Conservation (phyloP, 2,329 filamentous ascomycete species). For the Pestalotiopsis sp. region DNA sequence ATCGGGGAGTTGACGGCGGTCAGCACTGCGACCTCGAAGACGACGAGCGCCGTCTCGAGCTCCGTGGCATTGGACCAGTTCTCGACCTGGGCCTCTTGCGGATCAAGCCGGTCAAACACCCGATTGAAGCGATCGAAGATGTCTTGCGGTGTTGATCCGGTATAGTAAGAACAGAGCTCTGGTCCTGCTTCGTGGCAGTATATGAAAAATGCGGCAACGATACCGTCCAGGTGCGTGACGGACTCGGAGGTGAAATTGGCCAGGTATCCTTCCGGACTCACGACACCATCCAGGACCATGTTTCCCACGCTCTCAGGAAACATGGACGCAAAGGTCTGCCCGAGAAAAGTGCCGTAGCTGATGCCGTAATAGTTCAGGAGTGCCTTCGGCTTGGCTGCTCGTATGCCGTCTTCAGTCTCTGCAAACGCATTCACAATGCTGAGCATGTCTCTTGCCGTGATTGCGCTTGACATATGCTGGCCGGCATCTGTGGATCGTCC, state of each 20-base stretch:
- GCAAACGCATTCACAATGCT: conserved; percentile 21
- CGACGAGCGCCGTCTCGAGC: conserved; percentile 16
- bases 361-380: conserved; percentile 47
- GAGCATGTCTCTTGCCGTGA: conserved; percentile 26
- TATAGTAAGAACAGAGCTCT: conserved; percentile 39
- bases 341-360: conserved; percentile 47
- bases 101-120: conserved; percentile 22
- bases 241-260: conserved; percentile 39
- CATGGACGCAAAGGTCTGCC: conserved; percentile 42
- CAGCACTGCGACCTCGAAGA: conserved; percentile 15
- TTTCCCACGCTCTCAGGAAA: conserved; percentile 38
- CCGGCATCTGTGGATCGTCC: conserved; percentile 12
- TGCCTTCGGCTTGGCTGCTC: conserved; percentile 18
- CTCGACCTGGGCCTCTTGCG: conserved; percentile 17
- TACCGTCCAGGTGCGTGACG: conserved; percentile 45
- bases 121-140: conserved; percentile 33
- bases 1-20: conserved; percentile 4
- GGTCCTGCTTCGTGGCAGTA: conserved; percentile 45
- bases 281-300: conserved; percentile 48
- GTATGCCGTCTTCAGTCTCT: conserved; percentile 14
- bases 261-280: conserved; percentile 41
- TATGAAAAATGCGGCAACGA: conserved; percentile 44
- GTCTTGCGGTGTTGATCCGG: conserved; percentile 32
- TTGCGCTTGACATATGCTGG: conserved; percentile 23
- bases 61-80: conserved; percentile 24